Evolutionary conservation across 306 rosid species (phyloP).

Genomic region (Canavalia gladiata): DNA sequence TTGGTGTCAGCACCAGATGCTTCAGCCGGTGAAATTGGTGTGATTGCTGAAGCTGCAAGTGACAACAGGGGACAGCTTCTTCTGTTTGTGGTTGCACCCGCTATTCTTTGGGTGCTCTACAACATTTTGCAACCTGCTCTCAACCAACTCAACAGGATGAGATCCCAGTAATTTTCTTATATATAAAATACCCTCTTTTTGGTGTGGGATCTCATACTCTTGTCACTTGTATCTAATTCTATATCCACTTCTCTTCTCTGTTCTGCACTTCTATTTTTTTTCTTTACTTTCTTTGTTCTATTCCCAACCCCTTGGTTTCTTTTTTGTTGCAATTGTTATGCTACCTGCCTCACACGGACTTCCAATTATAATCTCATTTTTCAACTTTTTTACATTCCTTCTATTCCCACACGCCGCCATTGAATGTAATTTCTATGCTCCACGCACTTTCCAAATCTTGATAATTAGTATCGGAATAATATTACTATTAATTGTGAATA

Average conservation of each 20-base stretch:
- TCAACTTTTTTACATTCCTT: not conserved
- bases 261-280: not conserved
- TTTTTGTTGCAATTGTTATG: not conserved
- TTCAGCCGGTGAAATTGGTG: slow-evolving; percentile 63
- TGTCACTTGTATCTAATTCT: slow-evolving; percentile 52
- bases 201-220: slow-evolving; percentile 8
- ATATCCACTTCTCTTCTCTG: not conserved
- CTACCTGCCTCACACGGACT: not conserved
- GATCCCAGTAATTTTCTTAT: slow-evolving; percentile 57
- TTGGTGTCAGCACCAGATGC: slow-evolving; percentile 61
- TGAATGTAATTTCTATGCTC: no score
- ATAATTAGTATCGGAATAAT: no score
- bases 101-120: slow-evolving; percentile 83
- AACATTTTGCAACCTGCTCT: slow-evolving; percentile 93
- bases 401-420: no score
- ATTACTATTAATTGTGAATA: no score
- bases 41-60: slow-evolving; percentile 59
- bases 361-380: not conserved
- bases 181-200: not conserved
- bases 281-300: not conserved
- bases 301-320: not conserved
- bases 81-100: slow-evolving; percentile 83
- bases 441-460: no score
- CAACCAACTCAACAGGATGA: slow-evolving; percentile 90
- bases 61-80: slow-evolving; percentile 85